phyloP scores from a whole-genome alignment of 2,329 filamentous ascomycete species.

The Aspergillus neotritici region DNA sequence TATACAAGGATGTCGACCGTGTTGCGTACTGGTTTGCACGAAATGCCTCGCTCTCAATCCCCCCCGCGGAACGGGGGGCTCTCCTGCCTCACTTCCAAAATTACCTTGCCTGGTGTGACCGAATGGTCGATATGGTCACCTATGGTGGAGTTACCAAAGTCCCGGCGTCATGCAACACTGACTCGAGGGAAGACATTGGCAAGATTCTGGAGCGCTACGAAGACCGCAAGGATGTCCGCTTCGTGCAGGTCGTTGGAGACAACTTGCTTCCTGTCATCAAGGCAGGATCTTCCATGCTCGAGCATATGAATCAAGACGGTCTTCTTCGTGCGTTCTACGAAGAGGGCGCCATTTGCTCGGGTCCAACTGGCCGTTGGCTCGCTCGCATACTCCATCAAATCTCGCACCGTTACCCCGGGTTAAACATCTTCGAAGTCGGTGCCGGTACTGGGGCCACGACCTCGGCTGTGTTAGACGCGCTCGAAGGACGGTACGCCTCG shows the following conservation, averaged over 20 bases:
- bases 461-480: no score
- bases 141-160: not conserved
- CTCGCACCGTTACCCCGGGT: slow-evolving; percentile 1
- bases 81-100: slow-evolving; percentile 1
- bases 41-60: not conserved
- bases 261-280: slow-evolving; percentile 28
- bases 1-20: slow-evolving; percentile 5
- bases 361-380: not conserved
- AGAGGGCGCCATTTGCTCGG: no score
- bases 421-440: slow-evolving; percentile 4
- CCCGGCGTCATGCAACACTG: not conserved
- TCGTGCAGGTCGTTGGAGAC: slow-evolving; percentile 16
- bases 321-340: not conserved
- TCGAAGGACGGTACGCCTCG: no score
- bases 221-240: slow-evolving; percentile 1
- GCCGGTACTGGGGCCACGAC: slow-evolving; percentile 34
- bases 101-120: slow-evolving; percentile 2
- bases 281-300: slow-evolving; percentile 28
- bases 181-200: not conserved
- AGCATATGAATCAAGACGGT: slow-evolving; percentile 27
- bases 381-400: slow-evolving; percentile 1
- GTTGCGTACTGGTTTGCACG: slow-evolving; percentile 1
- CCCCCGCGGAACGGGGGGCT: not conserved
- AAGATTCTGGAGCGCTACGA: slow-evolving; percentile 1
- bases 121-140: not conserved